Evolutionary conservation across 768 basidiomycete genomes (phyloP).

Genomic region (Arthromyces matolae): DNA sequence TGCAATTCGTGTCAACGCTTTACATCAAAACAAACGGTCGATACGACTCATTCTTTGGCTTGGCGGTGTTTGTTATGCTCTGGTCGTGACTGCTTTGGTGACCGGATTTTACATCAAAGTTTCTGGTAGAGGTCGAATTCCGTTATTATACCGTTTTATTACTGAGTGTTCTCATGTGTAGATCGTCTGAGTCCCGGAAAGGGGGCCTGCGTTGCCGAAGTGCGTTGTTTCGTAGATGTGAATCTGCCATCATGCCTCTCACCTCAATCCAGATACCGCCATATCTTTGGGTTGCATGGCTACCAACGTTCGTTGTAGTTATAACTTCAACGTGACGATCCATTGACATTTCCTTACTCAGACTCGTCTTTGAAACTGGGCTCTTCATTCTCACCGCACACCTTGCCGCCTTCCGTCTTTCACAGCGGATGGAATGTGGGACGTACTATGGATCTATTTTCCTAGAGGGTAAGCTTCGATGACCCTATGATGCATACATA

Average conservation of each 20-base stretch:
- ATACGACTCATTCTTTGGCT: slow-evolving; percentile 7
- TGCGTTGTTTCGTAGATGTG: neutral
- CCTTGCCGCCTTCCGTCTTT: neutral
- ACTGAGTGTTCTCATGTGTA: neutral
- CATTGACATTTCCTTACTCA: no score
- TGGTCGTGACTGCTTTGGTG: slow-evolving; percentile 1
- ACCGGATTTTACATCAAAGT: neutral
- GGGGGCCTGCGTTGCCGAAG: slow-evolving; percentile 1
- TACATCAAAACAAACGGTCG: neutral
- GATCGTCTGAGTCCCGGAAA: neutral
- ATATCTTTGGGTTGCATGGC: slow-evolving; percentile 9
- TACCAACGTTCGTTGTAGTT: slow-evolving; percentile 15
- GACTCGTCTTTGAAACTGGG: slow-evolving; percentile 8
- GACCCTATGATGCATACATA: neutral
- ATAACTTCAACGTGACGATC: no score
- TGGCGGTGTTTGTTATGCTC: slow-evolving; percentile 6
- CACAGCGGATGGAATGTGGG: neutral
- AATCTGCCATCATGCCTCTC: neutral
- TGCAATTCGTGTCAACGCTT: slow-evolving; percentile 11
- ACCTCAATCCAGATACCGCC: slow-evolving; percentile 5
- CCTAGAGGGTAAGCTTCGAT: slow-evolving; percentile 5
- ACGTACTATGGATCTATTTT: slow-evolving; percentile 9
- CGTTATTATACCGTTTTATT: neutral
- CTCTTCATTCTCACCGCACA: slow-evolving; percentile 5
- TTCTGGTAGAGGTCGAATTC: neutral